Conservation (phyloP, 495 filamentous ascomycete species). For the Tuber microsphaerosporum region DNA sequence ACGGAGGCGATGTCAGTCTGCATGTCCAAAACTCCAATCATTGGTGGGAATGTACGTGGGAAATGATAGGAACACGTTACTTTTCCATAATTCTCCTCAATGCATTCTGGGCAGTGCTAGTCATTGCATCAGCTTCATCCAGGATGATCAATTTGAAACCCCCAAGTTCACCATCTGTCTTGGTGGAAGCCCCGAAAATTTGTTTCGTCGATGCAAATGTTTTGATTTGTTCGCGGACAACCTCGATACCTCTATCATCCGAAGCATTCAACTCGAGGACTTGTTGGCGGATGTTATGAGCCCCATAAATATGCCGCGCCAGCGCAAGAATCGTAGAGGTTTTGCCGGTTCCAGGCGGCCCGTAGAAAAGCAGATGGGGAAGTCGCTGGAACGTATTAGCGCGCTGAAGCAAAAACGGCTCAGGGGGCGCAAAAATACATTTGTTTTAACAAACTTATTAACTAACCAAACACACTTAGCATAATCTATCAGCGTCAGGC, state of each 20-base stretch:
- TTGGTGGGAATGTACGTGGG: background rate
- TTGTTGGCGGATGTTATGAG: constrained; percentile 92
- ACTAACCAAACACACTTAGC: constrained; percentile 41
- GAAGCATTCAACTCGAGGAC: constrained; percentile 95
- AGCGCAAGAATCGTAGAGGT: constrained; percentile 95
- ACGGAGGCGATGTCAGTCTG: constrained; percentile 5
- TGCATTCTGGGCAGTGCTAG: constrained; percentile 91
- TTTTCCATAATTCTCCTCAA: constrained; percentile 97
- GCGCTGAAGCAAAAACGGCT: background rate
- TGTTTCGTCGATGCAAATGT: constrained; percentile 80
- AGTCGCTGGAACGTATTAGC: constrained; percentile 52
- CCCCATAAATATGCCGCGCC: constrained; percentile 84
- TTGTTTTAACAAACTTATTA: constrained; percentile 89
- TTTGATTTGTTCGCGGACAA: constrained; percentile 97
- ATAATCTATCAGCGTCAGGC: background rate
- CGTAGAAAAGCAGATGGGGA: constrained; percentile 95
- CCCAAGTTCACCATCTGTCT: constrained; percentile 51
- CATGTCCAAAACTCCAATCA: background rate
- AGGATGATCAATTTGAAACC: constrained; percentile 93
- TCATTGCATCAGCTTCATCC: constrained; percentile 99
- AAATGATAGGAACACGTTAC: constrained; percentile 17
- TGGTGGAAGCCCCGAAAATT: constrained; percentile 49
- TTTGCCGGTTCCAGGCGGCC: constrained; percentile 93
- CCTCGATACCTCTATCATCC: constrained; percentile 95
- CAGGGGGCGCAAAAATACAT: constrained; percentile 39